A percentile compares a stretch with the other conserved stretches of the same genome.
These are phyloP conservation scores for Saccharomycopsis babjevae DNA, from an alignment of 805 yeast genomes.

Conservation along the genomic window DNA sequence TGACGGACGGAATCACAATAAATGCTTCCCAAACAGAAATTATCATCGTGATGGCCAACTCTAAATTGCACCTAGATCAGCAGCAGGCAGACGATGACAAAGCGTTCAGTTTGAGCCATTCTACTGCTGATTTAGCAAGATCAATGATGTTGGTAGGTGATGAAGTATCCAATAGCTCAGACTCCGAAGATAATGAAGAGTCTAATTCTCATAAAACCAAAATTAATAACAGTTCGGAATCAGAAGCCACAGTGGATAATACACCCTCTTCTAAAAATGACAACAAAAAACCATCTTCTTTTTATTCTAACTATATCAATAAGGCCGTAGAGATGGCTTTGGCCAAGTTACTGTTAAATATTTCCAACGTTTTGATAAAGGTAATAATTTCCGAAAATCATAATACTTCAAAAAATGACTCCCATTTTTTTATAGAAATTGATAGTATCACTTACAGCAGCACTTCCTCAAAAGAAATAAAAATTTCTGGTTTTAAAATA, in stretches of 20 bases:
- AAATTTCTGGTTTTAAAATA: constrained; percentile 28
- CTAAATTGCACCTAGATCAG: background rate
- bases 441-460: constrained; percentile 31
- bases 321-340: constrained; percentile 60
- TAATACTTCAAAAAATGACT: background rate
- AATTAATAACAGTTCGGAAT: constrained; percentile 16
- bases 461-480: constrained; percentile 34
- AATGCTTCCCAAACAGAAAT: constrained; percentile 46
- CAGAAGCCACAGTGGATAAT: constrained; percentile 12
- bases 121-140: constrained; percentile 12
- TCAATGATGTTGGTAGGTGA: constrained; percentile 27
- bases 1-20: constrained; percentile 61
- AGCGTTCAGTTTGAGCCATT: constrained; percentile 14
- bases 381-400: constrained; percentile 37
- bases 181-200: constrained; percentile 1
- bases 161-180: constrained; percentile 5
- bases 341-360: constrained; percentile 44
- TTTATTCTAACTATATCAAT: constrained; percentile 23
- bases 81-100: constrained; percentile 9
- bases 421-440: constrained; percentile 22
- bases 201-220: background rate
- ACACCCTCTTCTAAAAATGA: background rate
- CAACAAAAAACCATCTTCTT: background rate
- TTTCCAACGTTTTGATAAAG: constrained; percentile 37
- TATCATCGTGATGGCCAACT: constrained; percentile 21